Evolutionary conservation across 352 stramenopile species (phyloP), one percentile per base, ranked within the genome.

Genomic region (Aphanomyces astaci): DNA sequence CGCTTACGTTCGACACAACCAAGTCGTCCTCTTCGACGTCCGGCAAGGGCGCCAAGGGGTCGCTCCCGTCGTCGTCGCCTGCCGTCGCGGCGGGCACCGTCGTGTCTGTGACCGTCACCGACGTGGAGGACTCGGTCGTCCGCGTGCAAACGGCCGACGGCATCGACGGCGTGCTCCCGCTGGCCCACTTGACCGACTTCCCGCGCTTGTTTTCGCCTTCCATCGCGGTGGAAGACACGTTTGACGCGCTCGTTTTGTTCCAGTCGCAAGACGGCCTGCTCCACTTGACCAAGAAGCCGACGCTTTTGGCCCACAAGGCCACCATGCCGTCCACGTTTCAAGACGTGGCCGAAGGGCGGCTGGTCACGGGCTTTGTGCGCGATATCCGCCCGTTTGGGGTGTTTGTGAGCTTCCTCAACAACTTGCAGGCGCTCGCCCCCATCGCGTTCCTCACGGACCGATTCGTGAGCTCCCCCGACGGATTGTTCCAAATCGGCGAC

Each of bases 341-440:
- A 1, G 76, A 78, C n/a, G 77, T 95, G 0, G 75, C 80, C 64
- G 79, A 89, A 27, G 79, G 79, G 15, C 70, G 79, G 31, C 64
- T 88, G 22, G 55, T 96, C 11, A 75, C 94, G 43, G 87, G 87
- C 3, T 90, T 89, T 52, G 85, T 96, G 45, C 82, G 85, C 22
- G 90, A 86, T 2, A 80, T 96, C 49, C 82, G 88, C 45, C 76
- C 75, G 7, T 82, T 76, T 3, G 84, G 87, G 11, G 86, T 96
- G 30, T 96, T 96, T 59, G 81, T 96, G 24, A 89, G 88, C 59
- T 94, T 96, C 62, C 73, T 96, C 40, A 93, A 94, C 76, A 87
- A 94, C 72, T 73, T 94, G 2, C 88, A 89, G 17, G 85, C 83
- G 1, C 71, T 96, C 4, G 83, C 86, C 1, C 87, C 86, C 0